Evolutionary conservation across 129 eudicot species (phyloP).

Genomic region (Lonicera japonica): DNA sequence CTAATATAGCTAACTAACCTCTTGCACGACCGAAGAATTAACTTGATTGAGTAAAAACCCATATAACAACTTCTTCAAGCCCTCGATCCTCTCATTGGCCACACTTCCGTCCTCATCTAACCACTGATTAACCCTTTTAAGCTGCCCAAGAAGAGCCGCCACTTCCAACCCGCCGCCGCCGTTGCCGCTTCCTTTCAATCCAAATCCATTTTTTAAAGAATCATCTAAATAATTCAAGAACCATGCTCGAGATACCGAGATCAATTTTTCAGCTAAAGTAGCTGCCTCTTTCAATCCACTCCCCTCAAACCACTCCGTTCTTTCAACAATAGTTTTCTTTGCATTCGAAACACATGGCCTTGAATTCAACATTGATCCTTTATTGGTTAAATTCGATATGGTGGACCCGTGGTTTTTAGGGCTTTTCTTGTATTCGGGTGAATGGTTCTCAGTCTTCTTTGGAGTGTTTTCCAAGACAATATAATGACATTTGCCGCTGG

Average conservation of each 20-base stretch:
- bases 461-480: slow-evolving; percentile 42
- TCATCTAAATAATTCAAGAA: slow-evolving; percentile 59
- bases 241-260: slow-evolving; percentile 47
- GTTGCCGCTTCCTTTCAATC: slow-evolving; percentile 23
- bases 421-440: slow-evolving; percentile 38
- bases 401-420: slow-evolving; percentile 24
- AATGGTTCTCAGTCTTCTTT: slow-evolving; percentile 29
- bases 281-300: slow-evolving; percentile 47
- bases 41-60: slow-evolving; percentile 60
- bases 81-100: slow-evolving; percentile 51
- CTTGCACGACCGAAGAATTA: slow-evolving; percentile 27
- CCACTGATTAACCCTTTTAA: slow-evolving; percentile 69
- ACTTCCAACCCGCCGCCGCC: slow-evolving; percentile 20
- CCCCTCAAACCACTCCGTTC: slow-evolving; percentile 35
- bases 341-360: slow-evolving; percentile 11
- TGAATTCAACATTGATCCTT: slow-evolving; percentile 13
- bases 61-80: slow-evolving; percentile 50
- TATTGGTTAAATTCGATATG: slow-evolving; percentile 9
- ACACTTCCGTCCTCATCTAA: slow-evolving; percentile 33
- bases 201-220: slow-evolving; percentile 42
- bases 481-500: slow-evolving; percentile 30
- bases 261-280: slow-evolving; percentile 47
- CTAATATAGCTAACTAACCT: slow-evolving; percentile 37
- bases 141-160: slow-evolving; percentile 53
- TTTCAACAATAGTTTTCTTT: slow-evolving; percentile 23